Percentiles rank a stretch among this genome's conserved stretches.
Conservation (phyloP, 75 land plant genomes). For the Azolla pinnata region DNA sequence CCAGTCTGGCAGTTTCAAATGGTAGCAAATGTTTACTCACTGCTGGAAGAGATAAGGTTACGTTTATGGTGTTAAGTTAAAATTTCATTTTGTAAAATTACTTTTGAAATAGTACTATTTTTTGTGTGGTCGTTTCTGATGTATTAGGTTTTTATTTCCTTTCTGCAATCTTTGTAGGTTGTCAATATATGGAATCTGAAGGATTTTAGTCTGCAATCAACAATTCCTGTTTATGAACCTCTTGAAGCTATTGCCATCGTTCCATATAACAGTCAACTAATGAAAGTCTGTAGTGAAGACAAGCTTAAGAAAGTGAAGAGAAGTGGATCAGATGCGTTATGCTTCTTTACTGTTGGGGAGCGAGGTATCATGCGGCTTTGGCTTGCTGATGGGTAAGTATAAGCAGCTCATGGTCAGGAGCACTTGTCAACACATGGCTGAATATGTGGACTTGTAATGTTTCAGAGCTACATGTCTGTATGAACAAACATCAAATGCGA, state of each 20-base stretch:
- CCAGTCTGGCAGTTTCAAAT: slow-evolving; percentile 70
- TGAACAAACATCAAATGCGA: slow-evolving; percentile 68
- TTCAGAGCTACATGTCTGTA: slow-evolving; percentile 68
- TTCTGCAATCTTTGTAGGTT: slow-evolving; percentile 62
- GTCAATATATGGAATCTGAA: slow-evolving; percentile 82
- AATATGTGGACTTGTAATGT: slow-evolving; percentile 2
- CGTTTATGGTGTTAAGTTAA: too few relatives aligned
- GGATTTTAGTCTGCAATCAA: slow-evolving; percentile 41
- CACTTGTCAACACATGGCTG: neutral
- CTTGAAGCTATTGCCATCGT: slow-evolving; percentile 67
- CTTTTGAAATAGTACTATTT: too few relatives aligned
- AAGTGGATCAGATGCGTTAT: slow-evolving; percentile 22
- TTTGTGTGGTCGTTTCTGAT: too few relatives aligned
- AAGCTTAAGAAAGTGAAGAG: slow-evolving; percentile 19
- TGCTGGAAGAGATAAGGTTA: slow-evolving; percentile 79
- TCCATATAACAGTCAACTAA: slow-evolving; percentile 27
- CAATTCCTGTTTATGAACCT: slow-evolving; percentile 74
- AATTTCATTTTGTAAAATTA: too few relatives aligned
- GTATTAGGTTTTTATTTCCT: too few relatives aligned
- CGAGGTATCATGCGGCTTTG: slow-evolving; percentile 71
- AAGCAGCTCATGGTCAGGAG: neutral
- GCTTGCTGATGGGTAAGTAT: slow-evolving; percentile 63
- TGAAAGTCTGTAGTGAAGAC: slow-evolving; percentile 14
- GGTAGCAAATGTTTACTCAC: slow-evolving; percentile 66
- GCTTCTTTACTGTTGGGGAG: slow-evolving; percentile 85